Conservation (phyloP, 2,329 filamentous ascomycete genomes). For the Fusarium multiceps region DNA sequence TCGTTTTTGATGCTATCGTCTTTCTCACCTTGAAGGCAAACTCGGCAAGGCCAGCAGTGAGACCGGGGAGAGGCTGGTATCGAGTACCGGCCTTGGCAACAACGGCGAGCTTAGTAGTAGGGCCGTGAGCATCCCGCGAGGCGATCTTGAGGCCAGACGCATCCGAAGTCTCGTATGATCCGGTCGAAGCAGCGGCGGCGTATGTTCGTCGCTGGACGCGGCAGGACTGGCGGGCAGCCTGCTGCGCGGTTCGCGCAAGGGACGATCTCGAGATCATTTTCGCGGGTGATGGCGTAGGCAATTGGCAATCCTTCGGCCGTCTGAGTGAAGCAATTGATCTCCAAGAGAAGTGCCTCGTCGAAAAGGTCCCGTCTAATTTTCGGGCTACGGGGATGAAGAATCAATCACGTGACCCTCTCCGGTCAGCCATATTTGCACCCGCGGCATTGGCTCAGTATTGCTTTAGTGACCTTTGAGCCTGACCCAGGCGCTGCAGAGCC, state of each 20-base stretch:
- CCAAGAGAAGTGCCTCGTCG: constrained; percentile 57
- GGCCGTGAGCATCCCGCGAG: constrained; percentile 87
- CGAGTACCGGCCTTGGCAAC: constrained; percentile 95
- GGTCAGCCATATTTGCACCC: constrained; percentile 47
- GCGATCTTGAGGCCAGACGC: constrained; percentile 91
- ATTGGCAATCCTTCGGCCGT: constrained; percentile 62
- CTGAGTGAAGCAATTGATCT: constrained; percentile 54
- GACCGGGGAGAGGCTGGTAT: constrained; percentile 89
- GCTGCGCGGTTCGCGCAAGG: constrained; percentile 68
- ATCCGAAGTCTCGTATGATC: constrained; percentile 89
- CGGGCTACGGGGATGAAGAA: constrained; percentile 48
- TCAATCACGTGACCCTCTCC: constrained; percentile 52
- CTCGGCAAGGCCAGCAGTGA: constrained; percentile 89
- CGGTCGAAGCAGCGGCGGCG: constrained; percentile 72
- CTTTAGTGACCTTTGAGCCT: constrained; percentile 31
- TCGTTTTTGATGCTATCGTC: constrained; percentile 20
- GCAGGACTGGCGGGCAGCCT: constrained; percentile 67
- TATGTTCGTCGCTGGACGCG: constrained; percentile 67
- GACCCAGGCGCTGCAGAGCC: constrained; percentile 18
- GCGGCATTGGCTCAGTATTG: constrained; percentile 42
- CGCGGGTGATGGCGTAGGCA: constrained; percentile 65
- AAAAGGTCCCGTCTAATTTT: constrained; percentile 60
- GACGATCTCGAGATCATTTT: constrained; percentile 73
- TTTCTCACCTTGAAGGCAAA: constrained; percentile 91
- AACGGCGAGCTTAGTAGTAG: constrained; percentile 89